Base-by-base conservation (phyloP, 2,329 filamentous ascomycete genomes). In the Rhinocladiella mackenziei region DNA sequence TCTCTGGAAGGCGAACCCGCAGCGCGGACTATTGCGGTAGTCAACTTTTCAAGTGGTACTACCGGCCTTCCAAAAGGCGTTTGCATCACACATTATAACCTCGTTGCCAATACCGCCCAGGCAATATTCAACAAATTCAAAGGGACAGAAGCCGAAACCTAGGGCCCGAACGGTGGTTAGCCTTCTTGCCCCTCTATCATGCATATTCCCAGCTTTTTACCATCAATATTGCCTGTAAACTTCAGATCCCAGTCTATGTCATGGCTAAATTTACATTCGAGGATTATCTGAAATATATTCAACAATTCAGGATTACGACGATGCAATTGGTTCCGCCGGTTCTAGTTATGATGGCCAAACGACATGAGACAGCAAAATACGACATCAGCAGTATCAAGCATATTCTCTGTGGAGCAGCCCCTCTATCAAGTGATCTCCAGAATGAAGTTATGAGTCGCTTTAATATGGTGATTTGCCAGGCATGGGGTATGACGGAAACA, bases 241-340 rank as follows among this genome's bases (percentile, higher is more conserved):
- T 82, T 25, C 82, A 84, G 55, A 77, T 77, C 14, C 67, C 69
- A 0, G 67, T 76, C 2, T 83, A 78, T 66, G 81, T 79, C 77
- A 83, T 83, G 79, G 63, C 70, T 2, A 69, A 66, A 30, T 83
- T 83, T 57, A 70, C 77, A 45, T 77, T 80, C 43, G 59, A 62
- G 4, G 64, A 72, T 26, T 82, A 83, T 57, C 67, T 81, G 39
- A 61, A 64, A 25, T 72, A 78, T 61, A 70, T 68, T 55, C 66
- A 68, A 32, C 66, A 66, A 38, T 73, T 76, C 56, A 61, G 61
- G 8, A 69, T 80, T 49, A 79, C 75, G 0, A 64, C 60, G 35
- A 72, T 81, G 56, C 76, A 79, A 57, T 75, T 71, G 3, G 78
- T 82, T 1, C 80, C 80, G 11, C 78, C 79, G 0, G 75, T 83